A percentile compares a stretch with the other conserved stretches of the same genome.
These are phyloP conservation scores for Saitozyma sp. DNA, from an alignment of 768 basidiomycete species.

Conservation along the genomic window DNA sequence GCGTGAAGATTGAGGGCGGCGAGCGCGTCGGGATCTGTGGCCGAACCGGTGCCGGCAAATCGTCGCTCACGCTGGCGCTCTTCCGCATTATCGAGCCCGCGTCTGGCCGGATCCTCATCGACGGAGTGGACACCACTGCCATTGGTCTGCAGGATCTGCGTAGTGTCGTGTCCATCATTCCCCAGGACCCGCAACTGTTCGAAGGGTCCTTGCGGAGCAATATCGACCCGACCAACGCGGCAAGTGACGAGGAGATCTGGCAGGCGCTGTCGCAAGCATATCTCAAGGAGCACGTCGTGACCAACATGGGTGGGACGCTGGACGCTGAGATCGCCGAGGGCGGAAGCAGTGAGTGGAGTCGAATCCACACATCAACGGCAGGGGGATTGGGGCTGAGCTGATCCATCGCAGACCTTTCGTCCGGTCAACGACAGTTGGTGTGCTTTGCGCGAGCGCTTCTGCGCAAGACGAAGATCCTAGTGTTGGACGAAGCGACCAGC, in stretches of 20 bases:
- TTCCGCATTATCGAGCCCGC: constrained; percentile 63
- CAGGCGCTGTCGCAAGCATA: constrained; percentile 68
- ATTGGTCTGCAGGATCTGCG: constrained; percentile 49
- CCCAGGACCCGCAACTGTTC: constrained; percentile 62
- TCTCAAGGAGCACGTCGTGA: constrained; percentile 52
- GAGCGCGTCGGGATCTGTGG: constrained; percentile 51
- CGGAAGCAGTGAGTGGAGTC: constrained; percentile 27
- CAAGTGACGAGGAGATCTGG: constrained; percentile 84
- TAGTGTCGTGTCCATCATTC: constrained; percentile 72
- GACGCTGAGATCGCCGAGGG: constrained; percentile 49
- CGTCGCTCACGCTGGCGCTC: constrained; percentile 50
- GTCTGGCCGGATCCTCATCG: constrained; percentile 73
- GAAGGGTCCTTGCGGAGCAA: constrained; percentile 61
- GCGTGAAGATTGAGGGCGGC: constrained; percentile 48
- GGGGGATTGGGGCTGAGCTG: constrained; percentile 63
- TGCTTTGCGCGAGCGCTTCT: constrained; percentile 85
- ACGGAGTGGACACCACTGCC: constrained; percentile 73
- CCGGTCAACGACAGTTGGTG: constrained; percentile 82
- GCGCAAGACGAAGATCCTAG: constrained; percentile 79
- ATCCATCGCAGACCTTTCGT: constrained; percentile 68
- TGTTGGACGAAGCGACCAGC: constrained; percentile 89
- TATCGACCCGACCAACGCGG: constrained; percentile 77
- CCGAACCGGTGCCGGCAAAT: constrained; percentile 52
- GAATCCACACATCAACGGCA: constrained; percentile 62
- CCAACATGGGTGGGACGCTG: constrained; percentile 43